Evolutionary conservation across 352 stramenopile genomes (phyloP).

Genomic region (Pythium pyrilobum): DNA sequence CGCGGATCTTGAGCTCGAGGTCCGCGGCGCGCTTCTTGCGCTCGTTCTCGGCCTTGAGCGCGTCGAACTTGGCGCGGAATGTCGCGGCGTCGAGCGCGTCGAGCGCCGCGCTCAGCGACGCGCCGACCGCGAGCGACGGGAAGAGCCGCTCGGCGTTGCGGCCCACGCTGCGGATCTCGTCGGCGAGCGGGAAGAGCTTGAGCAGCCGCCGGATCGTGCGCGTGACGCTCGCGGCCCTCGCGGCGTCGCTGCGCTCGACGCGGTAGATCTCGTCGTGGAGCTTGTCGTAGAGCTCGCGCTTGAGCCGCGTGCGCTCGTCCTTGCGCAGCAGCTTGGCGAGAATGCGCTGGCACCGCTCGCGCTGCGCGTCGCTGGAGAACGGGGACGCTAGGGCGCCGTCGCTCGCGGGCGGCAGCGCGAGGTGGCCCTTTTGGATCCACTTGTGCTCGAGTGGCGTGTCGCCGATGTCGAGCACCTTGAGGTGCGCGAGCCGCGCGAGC

Average conservation of each 20-base stretch:
- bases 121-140: slow-evolving; percentile 24
- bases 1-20: slow-evolving; percentile 87
- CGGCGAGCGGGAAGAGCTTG: slow-evolving; percentile 49
- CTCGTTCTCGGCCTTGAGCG: slow-evolving; percentile 39
- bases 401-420: slow-evolving; percentile 8
- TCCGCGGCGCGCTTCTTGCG: slow-evolving; percentile 79
- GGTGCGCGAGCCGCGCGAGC: slow-evolving; percentile 52
- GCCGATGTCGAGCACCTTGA: slow-evolving; percentile 70
- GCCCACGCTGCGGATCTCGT: slow-evolving; percentile 77
- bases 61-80: slow-evolving; percentile 35
- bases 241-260: slow-evolving; percentile 34
- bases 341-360: slow-evolving; percentile 41
- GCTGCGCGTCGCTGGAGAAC: slow-evolving; percentile 4
- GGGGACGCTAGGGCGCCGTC: neutral
- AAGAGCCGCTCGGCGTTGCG: slow-evolving; percentile 82
- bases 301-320: slow-evolving; percentile 55
- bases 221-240: slow-evolving; percentile 19
- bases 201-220: slow-evolving; percentile 43
- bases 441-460: slow-evolving; percentile 54
- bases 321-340: slow-evolving; percentile 52
- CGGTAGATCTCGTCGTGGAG: slow-evolving; percentile 57
- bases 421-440: slow-evolving; percentile 54
- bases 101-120: slow-evolving; percentile 24
- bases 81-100: slow-evolving; percentile 23
- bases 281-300: slow-evolving; percentile 47